These are phyloP conservation scores for Saccharomycopsis babjevae DNA, from an alignment of 805 yeast genomes.

Conservation along the genomic window DNA sequence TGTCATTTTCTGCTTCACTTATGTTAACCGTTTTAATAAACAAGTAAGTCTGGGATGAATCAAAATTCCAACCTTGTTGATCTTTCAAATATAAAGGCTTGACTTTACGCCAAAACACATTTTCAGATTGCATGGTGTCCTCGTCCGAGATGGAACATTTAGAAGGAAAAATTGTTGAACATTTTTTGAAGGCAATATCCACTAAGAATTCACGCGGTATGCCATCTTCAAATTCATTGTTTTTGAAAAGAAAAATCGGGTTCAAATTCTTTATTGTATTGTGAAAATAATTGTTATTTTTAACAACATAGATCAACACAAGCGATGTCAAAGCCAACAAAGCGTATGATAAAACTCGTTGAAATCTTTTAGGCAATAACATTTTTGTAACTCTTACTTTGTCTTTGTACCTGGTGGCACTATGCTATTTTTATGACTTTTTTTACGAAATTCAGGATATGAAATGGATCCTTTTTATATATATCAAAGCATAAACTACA, in stretches of 20 bases:
- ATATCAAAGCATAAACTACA: too few species aligned
- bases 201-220: slow-evolving; percentile 9
- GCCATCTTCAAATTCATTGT: slow-evolving; percentile 34
- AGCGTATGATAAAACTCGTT: neutral
- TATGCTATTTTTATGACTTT: too few species aligned
- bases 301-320: neutral
- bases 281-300: neutral
- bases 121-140: slow-evolving; percentile 7
- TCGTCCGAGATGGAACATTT: slow-evolving; percentile 8
- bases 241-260: slow-evolving; percentile 26
- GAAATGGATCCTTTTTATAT: too few species aligned
- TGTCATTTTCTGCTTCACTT: slow-evolving; percentile 13
- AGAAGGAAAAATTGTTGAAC: slow-evolving; percentile 2
- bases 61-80: slow-evolving; percentile 13
- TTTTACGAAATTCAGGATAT: too few species aligned
- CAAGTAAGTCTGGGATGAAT: slow-evolving; percentile 4
- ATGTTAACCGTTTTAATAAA: slow-evolving; percentile 12
- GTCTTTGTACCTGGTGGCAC: too few species aligned
- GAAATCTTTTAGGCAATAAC: neutral
- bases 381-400: neutral
- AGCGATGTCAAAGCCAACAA: neutral
- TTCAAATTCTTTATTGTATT: neutral
- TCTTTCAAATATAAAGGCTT: slow-evolving; percentile 11
- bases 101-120: slow-evolving; percentile 11
- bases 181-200: slow-evolving; percentile 13